Evolutionary conservation across 139 green algal species (phyloP).

Genomic region (Spirogloea muscicola): DNA sequence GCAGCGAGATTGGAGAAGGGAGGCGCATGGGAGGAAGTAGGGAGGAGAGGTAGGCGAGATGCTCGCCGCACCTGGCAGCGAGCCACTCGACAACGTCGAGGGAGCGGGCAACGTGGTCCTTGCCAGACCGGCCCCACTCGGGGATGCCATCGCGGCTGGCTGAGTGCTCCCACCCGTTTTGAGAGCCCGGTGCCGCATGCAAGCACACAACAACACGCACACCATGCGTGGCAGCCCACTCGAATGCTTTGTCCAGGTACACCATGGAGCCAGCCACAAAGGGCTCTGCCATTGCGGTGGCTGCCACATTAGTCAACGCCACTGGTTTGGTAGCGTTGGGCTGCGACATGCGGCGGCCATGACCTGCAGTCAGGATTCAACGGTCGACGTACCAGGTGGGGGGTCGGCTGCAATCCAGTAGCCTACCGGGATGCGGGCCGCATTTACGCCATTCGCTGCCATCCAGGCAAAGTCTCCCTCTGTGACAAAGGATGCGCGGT

Average conservation of each 20-base stretch:
- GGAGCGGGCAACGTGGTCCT: slow-evolving; percentile 1
- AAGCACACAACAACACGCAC: slow-evolving; percentile 28
- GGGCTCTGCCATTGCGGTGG: too few species aligned
- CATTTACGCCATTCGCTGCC: not conserved
- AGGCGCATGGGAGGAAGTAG: too few species aligned
- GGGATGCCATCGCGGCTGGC: slow-evolving; percentile 18
- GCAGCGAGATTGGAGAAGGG: too few species aligned
- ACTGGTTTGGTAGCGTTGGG: too few species aligned
- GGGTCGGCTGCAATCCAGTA: slow-evolving; percentile 2
- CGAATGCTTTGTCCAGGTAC: slow-evolving; percentile 16
- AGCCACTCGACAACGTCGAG: slow-evolving; percentile 16
- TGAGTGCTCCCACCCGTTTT: slow-evolving; percentile 38
- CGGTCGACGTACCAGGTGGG: too few species aligned
- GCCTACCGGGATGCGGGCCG: slow-evolving; percentile 5
- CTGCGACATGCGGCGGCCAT: too few species aligned
- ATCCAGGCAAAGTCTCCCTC: slow-evolving; percentile 13
- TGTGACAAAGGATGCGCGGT: slow-evolving; percentile 1
- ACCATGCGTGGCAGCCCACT: slow-evolving; percentile 7
- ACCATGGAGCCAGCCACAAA: slow-evolving; percentile 1
- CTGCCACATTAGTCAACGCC: too few species aligned
- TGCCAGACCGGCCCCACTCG: slow-evolving; percentile 5
- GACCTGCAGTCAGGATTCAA: too few species aligned
- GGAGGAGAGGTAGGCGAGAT: too few species aligned
- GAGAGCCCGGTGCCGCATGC: slow-evolving; percentile 18
- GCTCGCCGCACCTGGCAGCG: slow-evolving; percentile 2